Evolutionary conservation across 2,329 filamentous ascomycete species (phyloP), one percentile per base, ranked within the genome.

Genomic region (Verticillium nonalfalfae): DNA sequence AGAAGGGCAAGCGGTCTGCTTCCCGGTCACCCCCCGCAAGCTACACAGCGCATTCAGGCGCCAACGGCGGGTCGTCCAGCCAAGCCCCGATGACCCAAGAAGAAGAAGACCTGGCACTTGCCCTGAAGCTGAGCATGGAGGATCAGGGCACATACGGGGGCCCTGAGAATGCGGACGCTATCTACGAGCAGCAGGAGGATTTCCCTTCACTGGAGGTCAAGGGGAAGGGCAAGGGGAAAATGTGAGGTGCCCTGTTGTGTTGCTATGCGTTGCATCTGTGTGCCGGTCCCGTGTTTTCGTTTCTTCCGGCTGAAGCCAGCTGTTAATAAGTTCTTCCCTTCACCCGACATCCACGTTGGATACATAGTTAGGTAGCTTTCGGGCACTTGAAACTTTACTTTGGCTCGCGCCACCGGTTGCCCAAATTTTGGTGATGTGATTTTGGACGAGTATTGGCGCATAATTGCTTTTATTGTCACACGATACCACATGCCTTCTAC

Each of bases 51-150:
- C 45, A 52, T 4, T 21, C 21, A 4, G 45, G 45, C 18, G 13
- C 11, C 45, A 60, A 14, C 73, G 14, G 70, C 72, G 58, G 54
- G 2, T 61, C 64, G n/a, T 63, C 61, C 15, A 62, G 56, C 38
- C 52, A 56, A 11, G 54, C 13, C 10, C 7, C 52, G 18, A 38
- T 54, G 14, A 62, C 60, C 1, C 62, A 61, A 0, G 72, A 73
- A 13, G 84, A 86, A 56, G 83, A 84, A 58, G 86, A 88, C 66
- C 66, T 89, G 56, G 83, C 86, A 59, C 75, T 87, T 39, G 86
- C 86, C 2, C 71, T 89, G 57, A 79, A 80, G 63, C 73, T 89
- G 26, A 89, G 86, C 66, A 74, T 88, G 65, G 79, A 83, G 52
- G 84, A 87, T 64, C 79, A 72, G 31, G n/a, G 61, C 14, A 21